Evolutionary conservation across 2,329 filamentous ascomycete species (phyloP).

Genomic region (Gremmenia infestans): DNA sequence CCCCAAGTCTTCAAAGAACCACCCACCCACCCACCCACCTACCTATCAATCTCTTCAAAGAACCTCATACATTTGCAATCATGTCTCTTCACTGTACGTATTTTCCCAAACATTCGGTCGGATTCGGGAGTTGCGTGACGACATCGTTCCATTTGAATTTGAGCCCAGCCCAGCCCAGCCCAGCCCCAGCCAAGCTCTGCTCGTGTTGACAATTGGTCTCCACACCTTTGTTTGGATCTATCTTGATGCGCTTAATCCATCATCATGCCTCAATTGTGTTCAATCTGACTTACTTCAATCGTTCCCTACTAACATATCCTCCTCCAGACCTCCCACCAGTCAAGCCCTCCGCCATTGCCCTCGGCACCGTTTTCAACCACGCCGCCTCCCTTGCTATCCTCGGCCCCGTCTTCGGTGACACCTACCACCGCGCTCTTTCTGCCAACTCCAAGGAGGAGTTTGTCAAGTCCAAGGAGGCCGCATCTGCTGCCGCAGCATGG

Average conservation of each 20-base stretch:
- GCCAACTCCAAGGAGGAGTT: slow-evolving; percentile 97
- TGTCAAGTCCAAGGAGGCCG: slow-evolving; percentile 86
- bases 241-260: background rate
- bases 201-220: no score
- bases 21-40: no score
- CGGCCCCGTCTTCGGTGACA: slow-evolving; percentile 85
- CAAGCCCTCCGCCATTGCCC: slow-evolving; percentile 95
- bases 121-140: slow-evolving; percentile 9
- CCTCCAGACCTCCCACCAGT: slow-evolving; percentile 64
- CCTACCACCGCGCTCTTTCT: slow-evolving; percentile 86
- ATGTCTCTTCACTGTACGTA: slow-evolving; percentile 31
- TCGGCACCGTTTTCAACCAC: slow-evolving; percentile 96
- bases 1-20: slow-evolving; percentile 11
- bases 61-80: slow-evolving; percentile 22
- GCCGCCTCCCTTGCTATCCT: slow-evolving; percentile 83
- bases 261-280: slow-evolving; percentile 1
- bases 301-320: slow-evolving; percentile 4
- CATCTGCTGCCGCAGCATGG: slow-evolving; percentile 81
- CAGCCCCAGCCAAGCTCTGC: no score
- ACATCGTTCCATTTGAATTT: slow-evolving; percentile 5
- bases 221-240: background rate
- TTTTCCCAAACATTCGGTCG: background rate
- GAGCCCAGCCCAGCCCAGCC: no score
- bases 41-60: background rate
- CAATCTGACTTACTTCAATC: background rate